phyloP scores from a whole-genome alignment of 352 stramenopile species.

The Elongisporangium prolatum region DNA sequence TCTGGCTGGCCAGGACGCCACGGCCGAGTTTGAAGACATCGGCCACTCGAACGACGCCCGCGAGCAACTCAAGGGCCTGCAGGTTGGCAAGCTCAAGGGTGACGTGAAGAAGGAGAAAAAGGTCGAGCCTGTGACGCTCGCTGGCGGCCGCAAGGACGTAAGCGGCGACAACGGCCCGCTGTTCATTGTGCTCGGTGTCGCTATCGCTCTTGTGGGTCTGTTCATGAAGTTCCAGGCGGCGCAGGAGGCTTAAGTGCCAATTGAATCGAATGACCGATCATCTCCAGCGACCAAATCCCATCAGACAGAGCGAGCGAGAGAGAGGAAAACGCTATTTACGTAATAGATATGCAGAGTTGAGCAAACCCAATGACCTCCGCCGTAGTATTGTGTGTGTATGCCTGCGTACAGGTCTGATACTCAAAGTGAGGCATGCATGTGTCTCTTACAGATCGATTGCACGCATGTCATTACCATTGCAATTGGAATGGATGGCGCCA shows the following conservation, averaged over 20 bases:
- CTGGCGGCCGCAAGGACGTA: conserved; percentile 52
- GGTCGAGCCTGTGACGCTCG: conserved; percentile 16
- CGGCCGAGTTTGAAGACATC: conserved; percentile 96
- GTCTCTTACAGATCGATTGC: not conserved
- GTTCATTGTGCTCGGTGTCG: conserved; percentile 42
- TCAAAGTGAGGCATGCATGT: not conserved
- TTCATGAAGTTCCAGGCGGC: conserved; percentile 51
- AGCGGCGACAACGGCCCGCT: conserved; percentile 51
- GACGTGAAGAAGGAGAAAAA: conserved; percentile 46
- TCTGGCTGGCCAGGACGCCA: conserved; percentile 90
- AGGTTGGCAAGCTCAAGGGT: conserved; percentile 88
- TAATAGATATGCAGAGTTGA: not conserved
- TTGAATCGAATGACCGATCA: conserved; percentile 2
- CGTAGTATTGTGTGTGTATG: not conserved
- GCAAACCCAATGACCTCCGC: not conserved
- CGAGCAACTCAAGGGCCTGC: conserved; percentile 90
- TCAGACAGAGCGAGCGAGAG: not conserved
- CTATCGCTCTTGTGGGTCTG: conserved; percentile 44
- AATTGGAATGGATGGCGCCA: not conserved
- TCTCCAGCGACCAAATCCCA: not conserved
- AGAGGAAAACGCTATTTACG: not conserved
- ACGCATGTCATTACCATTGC: not conserved
- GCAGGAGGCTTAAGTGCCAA: conserved; percentile 7
- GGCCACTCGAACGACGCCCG: conserved; percentile 96
- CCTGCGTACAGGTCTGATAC: not conserved